These are phyloP conservation scores for Metschnikowia colocasiae DNA, from an alignment of 805 yeast species.

Conservation along the genomic window DNA sequence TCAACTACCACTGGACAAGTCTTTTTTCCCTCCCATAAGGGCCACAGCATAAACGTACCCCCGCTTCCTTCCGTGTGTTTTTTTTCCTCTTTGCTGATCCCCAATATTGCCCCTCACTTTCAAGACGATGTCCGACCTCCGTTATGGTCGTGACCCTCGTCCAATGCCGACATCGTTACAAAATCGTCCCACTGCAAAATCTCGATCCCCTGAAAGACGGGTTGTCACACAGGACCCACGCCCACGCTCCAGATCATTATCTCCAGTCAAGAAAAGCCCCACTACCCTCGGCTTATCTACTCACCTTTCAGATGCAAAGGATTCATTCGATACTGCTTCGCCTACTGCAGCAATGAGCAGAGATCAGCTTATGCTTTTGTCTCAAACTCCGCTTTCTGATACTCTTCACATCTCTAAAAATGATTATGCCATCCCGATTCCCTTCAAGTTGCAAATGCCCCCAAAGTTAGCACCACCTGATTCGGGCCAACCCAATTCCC, in stretches of 20 bases:
- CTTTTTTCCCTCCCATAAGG: neutral
- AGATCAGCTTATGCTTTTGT: slow-evolving; percentile 25
- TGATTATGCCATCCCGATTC: slow-evolving; percentile 40
- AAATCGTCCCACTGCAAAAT: neutral
- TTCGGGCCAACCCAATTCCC: neutral
- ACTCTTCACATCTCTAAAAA: slow-evolving; percentile 31
- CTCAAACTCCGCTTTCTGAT: slow-evolving; percentile 35
- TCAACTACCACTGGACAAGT: neutral
- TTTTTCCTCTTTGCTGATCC: neutral
- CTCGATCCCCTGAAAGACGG: slow-evolving; percentile 1
- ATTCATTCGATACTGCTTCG: slow-evolving; percentile 19
- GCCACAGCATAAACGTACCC: neutral
- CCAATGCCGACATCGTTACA: slow-evolving; percentile 1
- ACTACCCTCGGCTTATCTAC: slow-evolving; percentile 22
- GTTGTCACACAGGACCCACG: slow-evolving; percentile 5
- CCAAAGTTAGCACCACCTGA: slow-evolving; percentile 31
- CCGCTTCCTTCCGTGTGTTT: neutral
- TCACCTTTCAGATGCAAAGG: slow-evolving; percentile 10
- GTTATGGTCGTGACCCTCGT: neutral
- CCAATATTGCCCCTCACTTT: neutral
- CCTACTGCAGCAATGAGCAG: slow-evolving; percentile 23
- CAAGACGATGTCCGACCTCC: neutral
- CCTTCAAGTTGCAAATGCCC: slow-evolving; percentile 39
- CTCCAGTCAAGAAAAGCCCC: slow-evolving; percentile 32
- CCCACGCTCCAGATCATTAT: slow-evolving; percentile 32